Conservation (phyloP, 169 alveolate genomes). For the Plasmodium inui region DNA sequence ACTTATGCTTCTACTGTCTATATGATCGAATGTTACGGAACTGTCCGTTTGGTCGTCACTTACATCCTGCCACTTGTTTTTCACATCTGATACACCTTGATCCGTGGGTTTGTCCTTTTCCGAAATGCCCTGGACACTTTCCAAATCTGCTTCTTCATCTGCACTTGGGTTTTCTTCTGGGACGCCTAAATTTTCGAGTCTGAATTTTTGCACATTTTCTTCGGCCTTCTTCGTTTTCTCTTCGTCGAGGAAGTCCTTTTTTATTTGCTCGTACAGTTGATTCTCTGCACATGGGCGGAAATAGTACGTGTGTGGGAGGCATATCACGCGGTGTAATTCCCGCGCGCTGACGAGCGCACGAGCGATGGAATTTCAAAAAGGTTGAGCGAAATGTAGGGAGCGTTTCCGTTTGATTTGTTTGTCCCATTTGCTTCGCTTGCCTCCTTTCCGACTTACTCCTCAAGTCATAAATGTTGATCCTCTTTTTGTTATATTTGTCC, state of each 20-base stretch:
- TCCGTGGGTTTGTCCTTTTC: background rate
- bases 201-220: constrained; percentile 30
- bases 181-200: constrained; percentile 2
- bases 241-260: constrained; percentile 28
- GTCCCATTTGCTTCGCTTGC: background rate
- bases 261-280: constrained; percentile 16
- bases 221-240: constrained; percentile 40
- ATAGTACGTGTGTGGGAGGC: background rate
- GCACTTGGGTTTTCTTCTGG: constrained; percentile 6
- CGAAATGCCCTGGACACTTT: background rate
- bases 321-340: background rate
- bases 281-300: constrained; percentile 2
- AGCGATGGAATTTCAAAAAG: background rate
- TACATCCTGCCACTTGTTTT: constrained; percentile 14
- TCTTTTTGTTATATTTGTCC: background rate
- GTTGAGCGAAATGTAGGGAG: background rate
- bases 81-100: background rate
- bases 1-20: constrained; percentile 21
- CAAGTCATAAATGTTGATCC: constrained; percentile 37
- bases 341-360: background rate
- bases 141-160: constrained; percentile 4
- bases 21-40: constrained; percentile 13
- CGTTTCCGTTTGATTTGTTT: background rate
- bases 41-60: constrained; percentile 22
- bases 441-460: constrained; percentile 26